Base-by-base conservation (phyloP, 1,139 yeast species). In the Pichia sp. region DNA sequence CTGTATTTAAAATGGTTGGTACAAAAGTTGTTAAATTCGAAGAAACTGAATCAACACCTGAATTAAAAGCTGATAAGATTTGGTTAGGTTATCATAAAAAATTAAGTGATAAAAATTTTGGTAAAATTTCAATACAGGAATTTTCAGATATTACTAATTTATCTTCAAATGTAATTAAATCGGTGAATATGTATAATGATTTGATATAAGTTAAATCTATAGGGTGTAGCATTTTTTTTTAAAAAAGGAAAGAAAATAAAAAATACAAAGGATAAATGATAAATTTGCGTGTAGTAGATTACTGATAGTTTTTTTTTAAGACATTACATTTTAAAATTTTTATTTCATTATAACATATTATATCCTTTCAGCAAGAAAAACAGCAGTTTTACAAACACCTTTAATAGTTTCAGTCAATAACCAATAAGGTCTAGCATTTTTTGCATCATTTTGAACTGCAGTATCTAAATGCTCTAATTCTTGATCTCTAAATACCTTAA, bases 1-100 rank as follows among this genome's bases (percentile, higher is more conserved):
- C 97, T 27, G 87, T 92, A 33, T 92, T 92, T 64, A 86, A 86
- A 64, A 89, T 94, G 97, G 84, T 92, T 47, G 99, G 98, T 0
- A 76, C 90, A 2, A 90, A 90, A 95, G 51, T 56, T n/a, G 96
- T 90, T 51, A 80, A 82, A 51, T 71, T 90, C 44, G 89, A 90
- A 7, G 92, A 81, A n/a, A 96, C 89, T 60, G 97, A 90, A 58
- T 78, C 80, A 42, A 89, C 97, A 0, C 98, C 98, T 0, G 97
- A 90, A 56, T 70, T 80, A 55, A 74, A 97, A 50, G 89, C 89
- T 3, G 76, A 80, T 46, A 89, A 89, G 70, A 80, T 92, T 47
- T 92, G 94, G 67, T 26, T 37, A 11, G 56, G 55, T 1, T 58
- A 54, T 43, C 55, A 53, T 32, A 69, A 65, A 35, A 66, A 78